phyloP scores from a whole-genome alignment of 2,329 filamentous ascomycete species.

The Rhynchosporium secalis region DNA sequence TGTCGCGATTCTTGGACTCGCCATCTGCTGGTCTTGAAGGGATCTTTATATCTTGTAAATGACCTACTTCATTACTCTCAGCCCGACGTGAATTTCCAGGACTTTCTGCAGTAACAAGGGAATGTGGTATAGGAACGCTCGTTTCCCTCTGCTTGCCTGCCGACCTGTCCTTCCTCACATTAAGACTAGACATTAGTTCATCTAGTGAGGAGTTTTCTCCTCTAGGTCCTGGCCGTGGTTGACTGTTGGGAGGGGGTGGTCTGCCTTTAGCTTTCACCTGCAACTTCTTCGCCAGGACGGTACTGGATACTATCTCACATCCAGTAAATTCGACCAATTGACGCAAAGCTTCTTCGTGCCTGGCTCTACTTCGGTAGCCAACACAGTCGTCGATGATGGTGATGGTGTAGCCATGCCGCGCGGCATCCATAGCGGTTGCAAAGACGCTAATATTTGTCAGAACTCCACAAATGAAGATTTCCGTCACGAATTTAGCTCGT shows the following conservation, averaged over 20 bases:
- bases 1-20: slow-evolving; percentile 32
- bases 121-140: slow-evolving; percentile 18
- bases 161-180: slow-evolving; percentile 27
- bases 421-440: slow-evolving; percentile 88
- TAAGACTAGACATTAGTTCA: slow-evolving; percentile 36
- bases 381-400: slow-evolving; percentile 87
- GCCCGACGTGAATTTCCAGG: slow-evolving; percentile 24
- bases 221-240: slow-evolving; percentile 23
- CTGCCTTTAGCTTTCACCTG: slow-evolving; percentile 28
- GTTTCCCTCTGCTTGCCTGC: slow-evolving; percentile 14
- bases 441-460: slow-evolving; percentile 87
- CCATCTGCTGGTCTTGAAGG: slow-evolving; percentile 23
- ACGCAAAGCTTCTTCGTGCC: slow-evolving; percentile 53
- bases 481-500: slow-evolving; percentile 82
- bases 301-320: slow-evolving; percentile 37
- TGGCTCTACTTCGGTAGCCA: slow-evolving; percentile 69
- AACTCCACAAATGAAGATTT: slow-evolving; percentile 85
- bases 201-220: slow-evolving; percentile 29
- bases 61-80: slow-evolving; percentile 19
- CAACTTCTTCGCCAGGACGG: slow-evolving; percentile 33
- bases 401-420: slow-evolving; percentile 82
- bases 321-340: slow-evolving; percentile 38
- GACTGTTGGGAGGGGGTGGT: slow-evolving; percentile 24
- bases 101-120: slow-evolving; percentile 23
- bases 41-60: slow-evolving; percentile 7